Evolutionary conservation across 129 eudicot genomes (phyloP).

Genomic region (Deinandra increscens): DNA sequence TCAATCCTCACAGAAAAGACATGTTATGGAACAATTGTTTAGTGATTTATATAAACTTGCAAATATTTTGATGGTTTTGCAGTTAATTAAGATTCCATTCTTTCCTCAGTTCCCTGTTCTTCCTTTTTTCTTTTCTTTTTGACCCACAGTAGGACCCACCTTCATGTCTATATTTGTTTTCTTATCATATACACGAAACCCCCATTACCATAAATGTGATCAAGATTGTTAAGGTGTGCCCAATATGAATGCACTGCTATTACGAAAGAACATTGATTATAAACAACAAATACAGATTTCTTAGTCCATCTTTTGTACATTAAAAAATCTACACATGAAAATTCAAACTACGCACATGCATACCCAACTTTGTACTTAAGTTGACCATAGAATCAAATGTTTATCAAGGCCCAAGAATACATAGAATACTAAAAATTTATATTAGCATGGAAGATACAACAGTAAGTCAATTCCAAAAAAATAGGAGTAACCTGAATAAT

Average conservation of each 20-base stretch:
- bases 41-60: neutral
- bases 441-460: neutral
- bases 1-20: too few species aligned
- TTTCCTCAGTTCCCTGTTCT: slow-evolving; percentile 4
- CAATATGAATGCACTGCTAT: slow-evolving; percentile 2
- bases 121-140: neutral
- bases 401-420: slow-evolving; percentile 4
- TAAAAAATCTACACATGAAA: neutral
- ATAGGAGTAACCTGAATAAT: slow-evolving; percentile 61
- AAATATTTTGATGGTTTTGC: neutral
- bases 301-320: neutral
- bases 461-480: slow-evolving; percentile 8
- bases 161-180: neutral
- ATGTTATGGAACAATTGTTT: neutral
- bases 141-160: slow-evolving; percentile 21
- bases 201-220: neutral
- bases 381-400: neutral
- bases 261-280: neutral
- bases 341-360: neutral
- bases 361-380: neutral
- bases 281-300: neutral
- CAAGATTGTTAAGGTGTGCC: slow-evolving; percentile 10
- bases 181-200: neutral
- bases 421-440: neutral
- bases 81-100: neutral